Evolutionary conservation across 495 filamentous ascomycete species (phyloP), one percentile per base, ranked within the genome.

Genomic region (Penicillium parvum): DNA sequence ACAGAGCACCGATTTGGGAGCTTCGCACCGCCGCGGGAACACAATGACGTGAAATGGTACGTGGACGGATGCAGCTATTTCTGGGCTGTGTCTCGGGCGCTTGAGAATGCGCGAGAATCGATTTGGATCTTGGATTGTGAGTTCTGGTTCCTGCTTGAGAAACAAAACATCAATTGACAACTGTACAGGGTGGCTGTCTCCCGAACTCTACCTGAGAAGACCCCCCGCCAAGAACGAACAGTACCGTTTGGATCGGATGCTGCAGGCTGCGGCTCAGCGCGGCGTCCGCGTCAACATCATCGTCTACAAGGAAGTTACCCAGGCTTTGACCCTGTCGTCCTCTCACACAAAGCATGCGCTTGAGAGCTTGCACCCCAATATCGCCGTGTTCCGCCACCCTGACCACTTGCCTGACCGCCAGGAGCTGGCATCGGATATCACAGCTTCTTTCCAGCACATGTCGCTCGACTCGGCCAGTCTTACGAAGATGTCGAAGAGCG

Each of bases 31-130:
- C 65, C 77, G 10, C 68, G 81, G 18, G 68, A 75, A 35, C 72
- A 74, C 10, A 86, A 86, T 47, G 74, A 81, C 38, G 75, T 74
- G 25, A 96, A 97, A 66, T 95, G 89, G 88, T 92, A 86, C 71
- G 88, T 96, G 16, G 91, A 97, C 64, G 91, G 87, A 2, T 90
- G 86, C 56, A 81, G 81, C 1, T 97, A 97, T 56, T 88, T 97
- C 69, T 90, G 82, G 75, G 91, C 91, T 11, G 87, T 97, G 0
- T 89, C 84, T 28, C 63, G 77, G 36, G 91, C 91, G 4, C 64
- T 97, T 36, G 89, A 96, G 72, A 81, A 78, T 54, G 91, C 91
- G 0, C 76, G 69, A 33, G 82, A 95, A 49, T 87, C 77, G 12
- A 88, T 97, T 47, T 96, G 87, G 81, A 96, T 97, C 47, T 66